These are phyloP conservation scores for Peronospora belbahrii DNA, from an alignment of 352 stramenopile species.

Conservation along the genomic window DNA sequence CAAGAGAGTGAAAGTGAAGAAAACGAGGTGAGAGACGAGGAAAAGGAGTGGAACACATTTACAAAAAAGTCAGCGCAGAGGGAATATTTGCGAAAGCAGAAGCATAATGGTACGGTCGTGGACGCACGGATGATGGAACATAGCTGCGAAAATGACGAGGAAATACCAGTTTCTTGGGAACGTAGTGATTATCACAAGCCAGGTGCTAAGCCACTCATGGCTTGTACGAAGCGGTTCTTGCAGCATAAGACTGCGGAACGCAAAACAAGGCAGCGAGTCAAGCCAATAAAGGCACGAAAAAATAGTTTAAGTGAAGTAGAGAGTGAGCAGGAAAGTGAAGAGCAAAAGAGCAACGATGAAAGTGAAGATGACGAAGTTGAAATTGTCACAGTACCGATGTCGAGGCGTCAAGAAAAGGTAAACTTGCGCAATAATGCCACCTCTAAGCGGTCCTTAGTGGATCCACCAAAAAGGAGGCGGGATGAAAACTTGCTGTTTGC, in stretches of 20 bases:
- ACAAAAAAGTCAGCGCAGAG: slow-evolving; percentile 10
- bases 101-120: not conserved
- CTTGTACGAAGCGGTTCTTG: not conserved
- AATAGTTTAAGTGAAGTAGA: slow-evolving; percentile 18
- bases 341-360: slow-evolving; percentile 7
- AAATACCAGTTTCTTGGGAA: not conserved
- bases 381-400: not conserved
- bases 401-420: slow-evolving; percentile 1
- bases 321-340: slow-evolving; percentile 7
- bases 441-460: not conserved
- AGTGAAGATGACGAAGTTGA: slow-evolving; percentile 9
- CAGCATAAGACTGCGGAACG: not conserved
- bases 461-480: slow-evolving; percentile 1
- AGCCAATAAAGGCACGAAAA: not conserved
- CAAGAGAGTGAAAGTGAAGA: slow-evolving; percentile 11
- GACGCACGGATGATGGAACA: not conserved
- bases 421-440: not conserved
- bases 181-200: not conserved
- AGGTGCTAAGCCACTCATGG: slow-evolving; percentile 5
- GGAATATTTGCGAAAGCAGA: slow-evolving; percentile 5
- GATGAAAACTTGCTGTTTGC: not conserved
- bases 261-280: not conserved
- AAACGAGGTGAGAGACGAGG: slow-evolving; percentile 9
- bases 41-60: slow-evolving; percentile 15
- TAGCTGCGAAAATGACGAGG: not conserved